Evolutionary conservation across 257 asterid genomes (phyloP), one percentile per base, ranked within the genome.

Genomic region (Forsythia viridissima): DNA sequence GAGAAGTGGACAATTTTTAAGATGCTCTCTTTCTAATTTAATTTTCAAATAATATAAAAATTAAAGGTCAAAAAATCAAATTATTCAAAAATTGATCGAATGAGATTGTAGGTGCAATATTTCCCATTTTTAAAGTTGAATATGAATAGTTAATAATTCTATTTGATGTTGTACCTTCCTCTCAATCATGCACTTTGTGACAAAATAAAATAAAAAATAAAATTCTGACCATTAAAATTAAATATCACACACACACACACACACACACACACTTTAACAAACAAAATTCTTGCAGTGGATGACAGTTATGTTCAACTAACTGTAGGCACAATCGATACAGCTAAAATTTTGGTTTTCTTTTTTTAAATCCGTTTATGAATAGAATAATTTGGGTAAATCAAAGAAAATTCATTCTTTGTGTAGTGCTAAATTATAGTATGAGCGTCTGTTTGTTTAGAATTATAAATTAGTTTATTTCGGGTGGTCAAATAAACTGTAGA

Each of bases 241-340:
- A n/a, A n/a, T n/a, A n/a, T n/a, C n/a, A n/a, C n/a, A n/a, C n/a
- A n/a, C n/a, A n/a, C n/a, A n/a, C n/a, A n/a, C n/a, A n/a, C 5
- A 4, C 57, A 63, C 38, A 9, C 2, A 30, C 30, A 55, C 10
- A 18, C 24, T 55, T n/a, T 21, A 63, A 24, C 70, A 21, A 63
- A 63, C n/a, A 59, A 21, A 24, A 8, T 18, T 55, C 30, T 21
- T 63, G 38, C 39, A 63, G 7, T 63, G 40, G 70, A 30, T 30
- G 70, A 63, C 70, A 63, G 38, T 63, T 63, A 63, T 63, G 70
- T 30, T 30, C 70, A 63, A 63, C 70, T 63, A 63, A 63, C 70
- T 63, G 15, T 16, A 63, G 38, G 38, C 70, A 30, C 67, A 24
- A 8, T 63, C 70, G 39, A 63, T 63, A 63, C 38, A 63, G 69